Evolutionary conservation across 1,139 yeast genomes (phyloP).

Genomic region (Zygosaccharomyces pseudobailii): DNA sequence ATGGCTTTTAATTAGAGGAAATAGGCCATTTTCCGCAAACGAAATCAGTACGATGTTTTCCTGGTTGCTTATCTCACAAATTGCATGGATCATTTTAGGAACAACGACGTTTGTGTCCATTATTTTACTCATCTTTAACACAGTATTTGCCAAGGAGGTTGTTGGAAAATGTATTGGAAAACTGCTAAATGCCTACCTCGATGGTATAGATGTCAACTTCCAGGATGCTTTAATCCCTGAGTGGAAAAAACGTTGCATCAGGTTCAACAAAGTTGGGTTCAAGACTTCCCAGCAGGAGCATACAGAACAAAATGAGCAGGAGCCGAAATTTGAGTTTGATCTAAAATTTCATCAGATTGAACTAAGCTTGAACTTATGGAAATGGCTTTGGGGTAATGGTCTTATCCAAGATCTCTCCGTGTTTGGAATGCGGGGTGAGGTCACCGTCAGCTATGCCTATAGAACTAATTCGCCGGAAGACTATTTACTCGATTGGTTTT

Average conservation of each 20-base stretch:
- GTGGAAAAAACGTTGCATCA: conserved; percentile 55
- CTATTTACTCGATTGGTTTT: conserved; percentile 35
- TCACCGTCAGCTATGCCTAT: conserved; percentile 29
- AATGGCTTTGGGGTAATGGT: conserved; percentile 70
- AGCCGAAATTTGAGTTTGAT: conserved; percentile 26
- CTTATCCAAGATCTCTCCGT: conserved; percentile 58
- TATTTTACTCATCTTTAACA: conserved; percentile 44
- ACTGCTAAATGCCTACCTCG: conserved; percentile 32
- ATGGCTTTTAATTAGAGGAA: conserved; percentile 52
- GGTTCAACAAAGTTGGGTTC: conserved; percentile 50
- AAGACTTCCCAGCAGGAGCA: conserved; percentile 31
- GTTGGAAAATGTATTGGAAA: conserved; percentile 37
- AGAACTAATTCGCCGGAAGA: conserved; percentile 32
- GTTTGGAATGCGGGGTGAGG: conserved; percentile 55
- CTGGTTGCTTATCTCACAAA: conserved; percentile 32
- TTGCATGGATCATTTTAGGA: conserved; percentile 55
- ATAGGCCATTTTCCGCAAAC: conserved; percentile 46
- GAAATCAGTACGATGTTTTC: conserved; percentile 55
- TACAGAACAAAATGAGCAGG: conserved; percentile 16
- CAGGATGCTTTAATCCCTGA: conserved; percentile 45
- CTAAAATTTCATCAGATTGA: conserved; percentile 52
- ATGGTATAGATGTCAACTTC: conserved; percentile 38
- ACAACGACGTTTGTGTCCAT: conserved; percentile 61
- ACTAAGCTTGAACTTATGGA: conserved; percentile 55
- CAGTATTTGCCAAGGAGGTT: conserved; percentile 38